A percentile compares a stretch with the other conserved stretches of the same genome.
Evolutionary conservation across 257 asterid species (phyloP).

Genomic region (Leptodermis oblonga): DNA sequence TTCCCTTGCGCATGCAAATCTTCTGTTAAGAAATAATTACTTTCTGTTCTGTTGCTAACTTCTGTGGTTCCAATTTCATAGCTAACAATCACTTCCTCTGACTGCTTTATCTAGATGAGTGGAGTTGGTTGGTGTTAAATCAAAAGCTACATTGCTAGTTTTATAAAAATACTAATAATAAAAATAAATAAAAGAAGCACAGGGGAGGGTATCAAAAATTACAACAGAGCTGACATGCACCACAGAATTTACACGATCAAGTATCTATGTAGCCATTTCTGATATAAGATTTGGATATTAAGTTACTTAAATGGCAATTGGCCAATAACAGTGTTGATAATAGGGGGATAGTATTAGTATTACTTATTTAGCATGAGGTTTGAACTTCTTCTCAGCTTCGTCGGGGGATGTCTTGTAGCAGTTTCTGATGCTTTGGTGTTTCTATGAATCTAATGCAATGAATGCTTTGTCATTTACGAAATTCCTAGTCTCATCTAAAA

Average conservation of each 20-base stretch:
- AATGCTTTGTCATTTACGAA: too few relatives aligned
- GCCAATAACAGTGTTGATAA: not conserved
- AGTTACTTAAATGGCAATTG: not conserved
- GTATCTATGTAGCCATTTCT: not conserved
- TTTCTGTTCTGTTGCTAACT: not conserved
- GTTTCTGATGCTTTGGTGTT: not conserved
- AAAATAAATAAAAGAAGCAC: too few relatives aligned
- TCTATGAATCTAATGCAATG: not conserved
- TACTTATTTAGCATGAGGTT: not conserved
- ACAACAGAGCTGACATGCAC: not conserved
- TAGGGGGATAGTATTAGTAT: not conserved
- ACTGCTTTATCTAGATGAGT: not conserved
- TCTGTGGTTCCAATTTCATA: not conserved
- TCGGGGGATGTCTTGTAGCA: not conserved
- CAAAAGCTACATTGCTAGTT: not conserved
- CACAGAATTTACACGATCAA: not conserved
- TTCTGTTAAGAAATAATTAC: not conserved
- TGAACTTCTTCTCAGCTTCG: not conserved
- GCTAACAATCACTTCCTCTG: too few relatives aligned
- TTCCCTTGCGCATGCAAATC: too few relatives aligned
- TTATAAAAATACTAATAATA: not conserved
- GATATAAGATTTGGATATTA: not conserved
- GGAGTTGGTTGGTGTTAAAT: too few relatives aligned
- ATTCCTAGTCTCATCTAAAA: too few relatives aligned
- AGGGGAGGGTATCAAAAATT: too few relatives aligned